Evolutionary conservation across 805 yeast genomes (phyloP).

Genomic region (Cyberlindnera veronae): DNA sequence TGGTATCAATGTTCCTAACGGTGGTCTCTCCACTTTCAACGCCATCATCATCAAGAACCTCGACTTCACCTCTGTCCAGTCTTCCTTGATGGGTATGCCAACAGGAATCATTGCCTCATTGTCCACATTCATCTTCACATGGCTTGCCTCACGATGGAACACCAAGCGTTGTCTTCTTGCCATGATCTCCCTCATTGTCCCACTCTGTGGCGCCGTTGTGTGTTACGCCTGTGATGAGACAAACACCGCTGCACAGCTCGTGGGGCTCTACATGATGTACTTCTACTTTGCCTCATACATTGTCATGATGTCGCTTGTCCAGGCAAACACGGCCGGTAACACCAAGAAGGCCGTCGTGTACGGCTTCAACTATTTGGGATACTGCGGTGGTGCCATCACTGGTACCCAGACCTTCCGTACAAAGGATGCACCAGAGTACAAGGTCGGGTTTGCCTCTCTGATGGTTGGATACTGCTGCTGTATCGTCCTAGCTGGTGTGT

Average conservation of each 20-base stretch:
- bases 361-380: constrained; percentile 36
- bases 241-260: constrained; percentile 29
- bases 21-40: constrained; percentile 31
- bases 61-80: constrained; percentile 23
- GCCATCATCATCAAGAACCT: constrained; percentile 27
- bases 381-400: constrained; percentile 41
- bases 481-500: constrained; percentile 33
- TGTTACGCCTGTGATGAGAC: constrained; percentile 19
- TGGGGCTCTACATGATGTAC: constrained; percentile 33
- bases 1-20: constrained; percentile 32
- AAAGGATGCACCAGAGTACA: constrained; percentile 39
- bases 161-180: constrained; percentile 29
- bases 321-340: constrained; percentile 45
- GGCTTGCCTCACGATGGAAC: constrained; percentile 31
- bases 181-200: constrained; percentile 26
- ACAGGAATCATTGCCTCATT: constrained; percentile 31
- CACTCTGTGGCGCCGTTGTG: constrained; percentile 28
- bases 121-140: constrained; percentile 31
- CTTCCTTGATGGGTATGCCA: constrained; percentile 28
- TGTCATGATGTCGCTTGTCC: constrained; percentile 30
- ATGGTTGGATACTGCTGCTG: constrained; percentile 40
- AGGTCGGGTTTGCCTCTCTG: constrained; percentile 42
- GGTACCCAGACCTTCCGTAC: constrained; percentile 48
- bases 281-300: constrained; percentile 33
- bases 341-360: constrained; percentile 39